phyloP scores from a whole-genome alignment of 192 early-diverging fungal species.

The Tieghemiomyces parasiticus region DNA sequence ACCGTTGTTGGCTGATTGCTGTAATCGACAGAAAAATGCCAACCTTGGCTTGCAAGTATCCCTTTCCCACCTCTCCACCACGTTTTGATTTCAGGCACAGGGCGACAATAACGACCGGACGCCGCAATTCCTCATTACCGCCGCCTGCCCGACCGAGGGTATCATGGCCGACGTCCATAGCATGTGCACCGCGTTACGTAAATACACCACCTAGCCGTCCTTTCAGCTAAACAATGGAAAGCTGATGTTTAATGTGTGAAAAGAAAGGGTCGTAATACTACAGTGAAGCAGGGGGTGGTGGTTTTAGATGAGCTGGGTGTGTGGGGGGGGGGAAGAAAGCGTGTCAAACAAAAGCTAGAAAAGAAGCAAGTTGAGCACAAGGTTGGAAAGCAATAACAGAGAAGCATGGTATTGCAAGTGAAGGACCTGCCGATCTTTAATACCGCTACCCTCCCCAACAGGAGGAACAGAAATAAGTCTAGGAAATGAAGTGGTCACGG shows the following conservation, averaged over 20 bases:
- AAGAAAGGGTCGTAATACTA: no score
- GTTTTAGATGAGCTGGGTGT: no score
- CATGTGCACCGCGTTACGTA: neutral
- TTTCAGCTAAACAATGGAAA: no score
- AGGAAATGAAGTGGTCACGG: slow-evolving; percentile 20
- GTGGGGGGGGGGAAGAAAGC: no score
- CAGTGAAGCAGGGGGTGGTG: no score
- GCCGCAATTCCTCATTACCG: slow-evolving; percentile 5
- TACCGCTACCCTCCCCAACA: neutral
- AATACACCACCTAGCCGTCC: no score
- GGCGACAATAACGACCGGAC: neutral
- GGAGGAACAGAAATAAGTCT: neutral
- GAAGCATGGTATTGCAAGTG: no score
- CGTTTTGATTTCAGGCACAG: neutral
- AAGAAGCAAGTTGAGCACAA: no score
- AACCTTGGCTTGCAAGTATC: neutral
- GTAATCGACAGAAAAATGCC: neutral
- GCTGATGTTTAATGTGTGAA: no score
- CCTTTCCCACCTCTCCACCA: neutral
- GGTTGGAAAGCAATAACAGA: no score
- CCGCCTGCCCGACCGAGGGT: slow-evolving; percentile 3
- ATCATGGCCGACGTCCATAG: slow-evolving; percentile 5
- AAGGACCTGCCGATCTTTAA: no score
- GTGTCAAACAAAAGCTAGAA: no score
- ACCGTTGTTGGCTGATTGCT: neutral